A percentile compares a stretch with the other conserved stretches of the same genome.
These are phyloP conservation scores for Trichomonascaceae sp. DNA, from an alignment of 1,139 yeast genomes.

Conservation along the genomic window DNA sequence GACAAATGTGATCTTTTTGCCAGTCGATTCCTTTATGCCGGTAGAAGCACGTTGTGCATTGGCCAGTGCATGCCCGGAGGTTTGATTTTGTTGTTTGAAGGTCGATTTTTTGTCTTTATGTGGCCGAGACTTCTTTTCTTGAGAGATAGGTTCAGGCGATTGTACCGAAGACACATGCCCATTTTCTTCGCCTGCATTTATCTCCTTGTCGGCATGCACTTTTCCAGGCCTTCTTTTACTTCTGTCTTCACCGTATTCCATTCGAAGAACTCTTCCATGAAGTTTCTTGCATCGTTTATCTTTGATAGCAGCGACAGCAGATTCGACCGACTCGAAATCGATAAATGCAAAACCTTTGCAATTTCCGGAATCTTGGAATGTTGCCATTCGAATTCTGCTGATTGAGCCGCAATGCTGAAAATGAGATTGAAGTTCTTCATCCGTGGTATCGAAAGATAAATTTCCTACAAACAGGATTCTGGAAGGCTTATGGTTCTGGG, in stretches of 20 bases:
- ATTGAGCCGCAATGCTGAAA: conserved; percentile 79
- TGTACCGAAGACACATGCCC: conserved; percentile 13
- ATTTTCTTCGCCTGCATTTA: neutral
- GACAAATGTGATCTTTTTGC: conserved; percentile 73
- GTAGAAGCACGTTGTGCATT: conserved; percentile 85
- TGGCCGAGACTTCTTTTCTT: neutral
- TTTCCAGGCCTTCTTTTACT: conserved; percentile 58
- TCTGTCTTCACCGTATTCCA: conserved; percentile 95
- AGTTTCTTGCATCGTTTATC: conserved; percentile 63
- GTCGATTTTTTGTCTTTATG: conserved; percentile 9
- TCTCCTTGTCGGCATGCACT: conserved; percentile 26
- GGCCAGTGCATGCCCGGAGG: conserved; percentile 82
- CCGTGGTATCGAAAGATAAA: conserved; percentile 86
- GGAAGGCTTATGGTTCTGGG: conserved; percentile 44
- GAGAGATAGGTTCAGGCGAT: neutral
- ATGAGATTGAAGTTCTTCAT: conserved; percentile 68
- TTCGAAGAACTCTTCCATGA: conserved; percentile 68
- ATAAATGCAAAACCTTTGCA: conserved; percentile 95
- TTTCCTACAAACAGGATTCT: conserved; percentile 90
- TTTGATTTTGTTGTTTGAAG: conserved; percentile 18
- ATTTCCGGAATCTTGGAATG: conserved; percentile 91
- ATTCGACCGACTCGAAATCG: conserved; percentile 73
- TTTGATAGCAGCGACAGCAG: conserved; percentile 76
- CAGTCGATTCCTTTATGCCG: conserved; percentile 84
- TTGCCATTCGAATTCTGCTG: conserved; percentile 82